A percentile compares a stretch with the other conserved stretches of the same genome.
Conservation (phyloP, 371 early-diverging fungal genomes). For the Syncephalis fuscata region DNA sequence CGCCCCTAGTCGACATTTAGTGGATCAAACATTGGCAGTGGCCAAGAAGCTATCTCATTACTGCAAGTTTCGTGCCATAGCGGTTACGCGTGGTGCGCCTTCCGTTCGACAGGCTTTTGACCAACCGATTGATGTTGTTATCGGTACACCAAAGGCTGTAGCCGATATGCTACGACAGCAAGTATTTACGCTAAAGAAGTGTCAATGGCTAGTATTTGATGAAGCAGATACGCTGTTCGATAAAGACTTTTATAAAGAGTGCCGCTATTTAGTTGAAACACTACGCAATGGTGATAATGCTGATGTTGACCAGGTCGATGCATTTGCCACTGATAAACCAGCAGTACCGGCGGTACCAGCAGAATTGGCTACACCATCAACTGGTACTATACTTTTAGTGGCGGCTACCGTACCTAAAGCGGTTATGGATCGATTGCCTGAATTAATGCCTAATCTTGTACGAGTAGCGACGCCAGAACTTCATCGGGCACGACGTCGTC, state of each 20-base stretch:
- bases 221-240: constrained; percentile 91
- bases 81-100: constrained; percentile 23
- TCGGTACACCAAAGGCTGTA: constrained; percentile 60
- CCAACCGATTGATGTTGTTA: constrained; percentile 60
- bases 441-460: constrained; percentile 27
- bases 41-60: constrained; percentile 48
- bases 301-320: constrained; percentile 9
- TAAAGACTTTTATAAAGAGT: constrained; percentile 30
- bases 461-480: constrained; percentile 69
- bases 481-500: constrained; percentile 57
- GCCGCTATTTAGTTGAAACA: background rate
- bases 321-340: too few species aligned
- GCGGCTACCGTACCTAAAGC: constrained; percentile 80
- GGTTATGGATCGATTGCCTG: constrained; percentile 39
- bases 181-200: constrained; percentile 30
- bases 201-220: constrained; percentile 60
- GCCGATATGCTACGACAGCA: constrained; percentile 18
- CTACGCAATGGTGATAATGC: background rate
- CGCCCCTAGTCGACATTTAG: constrained; percentile 92
- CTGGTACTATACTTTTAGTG: constrained; percentile 30
- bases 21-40: constrained; percentile 57
- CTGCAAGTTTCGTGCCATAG: constrained; percentile 51
- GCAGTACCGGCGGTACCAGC: too few species aligned
- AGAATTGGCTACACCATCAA: too few species aligned
- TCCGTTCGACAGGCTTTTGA: constrained; percentile 18